Evolutionary conservation across 768 basidiomycete genomes (phyloP).

Genomic region (Cyclocybe cylindracea): DNA sequence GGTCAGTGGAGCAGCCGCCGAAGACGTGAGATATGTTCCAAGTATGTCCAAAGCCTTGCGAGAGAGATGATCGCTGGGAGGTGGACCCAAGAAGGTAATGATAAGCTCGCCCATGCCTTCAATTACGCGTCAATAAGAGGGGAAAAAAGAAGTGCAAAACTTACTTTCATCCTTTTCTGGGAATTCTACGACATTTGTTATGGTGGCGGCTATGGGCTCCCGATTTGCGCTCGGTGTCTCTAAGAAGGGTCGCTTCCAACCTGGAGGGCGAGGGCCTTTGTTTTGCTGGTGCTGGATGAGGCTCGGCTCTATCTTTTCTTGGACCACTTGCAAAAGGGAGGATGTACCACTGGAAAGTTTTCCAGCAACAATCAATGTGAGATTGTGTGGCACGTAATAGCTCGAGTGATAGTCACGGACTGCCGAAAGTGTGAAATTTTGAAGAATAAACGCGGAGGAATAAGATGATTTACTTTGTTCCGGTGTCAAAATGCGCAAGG

Average conservation of each 20-base stretch:
- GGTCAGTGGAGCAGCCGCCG: conserved; percentile 76
- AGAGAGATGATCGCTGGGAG: conserved; percentile 68
- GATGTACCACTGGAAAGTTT: conserved; percentile 76
- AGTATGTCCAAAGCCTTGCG: conserved; percentile 86
- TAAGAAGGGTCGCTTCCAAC: conserved; percentile 94
- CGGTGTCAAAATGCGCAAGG: conserved; percentile 79
- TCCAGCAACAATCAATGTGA: conserved; percentile 86
- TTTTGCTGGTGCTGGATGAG: conserved; percentile 77
- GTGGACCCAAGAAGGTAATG: conserved; percentile 79
- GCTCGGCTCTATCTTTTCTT: conserved; percentile 79
- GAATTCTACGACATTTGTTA: conserved; percentile 79
- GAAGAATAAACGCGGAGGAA: conserved; percentile 2
- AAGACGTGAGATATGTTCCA: conserved; percentile 86
- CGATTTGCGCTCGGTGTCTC: conserved; percentile 80
- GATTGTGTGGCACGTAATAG: conserved; percentile 94
- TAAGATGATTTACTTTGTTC: conserved; percentile 70
- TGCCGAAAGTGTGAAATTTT: conserved; percentile 29
- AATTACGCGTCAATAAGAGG: not conserved
- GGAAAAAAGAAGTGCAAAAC: conserved; percentile 11
- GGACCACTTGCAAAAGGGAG: conserved; percentile 80
- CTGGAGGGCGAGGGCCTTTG: conserved; percentile 66
- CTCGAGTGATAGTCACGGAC: conserved; percentile 87
- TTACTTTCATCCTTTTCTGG: conserved; percentile 93
- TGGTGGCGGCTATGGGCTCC: conserved; percentile 48
- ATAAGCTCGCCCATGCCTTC: conserved; percentile 77